Evolutionary conservation across 495 filamentous ascomycete species (phyloP).

Genomic region (Penicillium silybi): DNA sequence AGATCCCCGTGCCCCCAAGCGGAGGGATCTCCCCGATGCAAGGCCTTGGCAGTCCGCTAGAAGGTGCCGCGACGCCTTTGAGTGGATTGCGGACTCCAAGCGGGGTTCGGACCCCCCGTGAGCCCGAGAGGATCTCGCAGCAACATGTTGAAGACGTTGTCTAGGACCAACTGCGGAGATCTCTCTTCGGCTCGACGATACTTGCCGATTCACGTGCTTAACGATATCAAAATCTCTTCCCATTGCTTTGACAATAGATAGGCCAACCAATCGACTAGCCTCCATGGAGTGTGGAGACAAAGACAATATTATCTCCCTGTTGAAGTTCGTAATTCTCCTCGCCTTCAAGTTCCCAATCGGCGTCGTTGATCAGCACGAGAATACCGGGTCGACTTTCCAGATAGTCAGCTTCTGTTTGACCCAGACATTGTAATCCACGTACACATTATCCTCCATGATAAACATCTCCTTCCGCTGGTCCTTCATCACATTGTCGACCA

Average conservation of each 20-base stretch:
- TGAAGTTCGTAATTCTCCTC: slow-evolving; percentile 86
- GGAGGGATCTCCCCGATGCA: slow-evolving; percentile 49
- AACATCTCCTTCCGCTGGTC: slow-evolving; percentile 87
- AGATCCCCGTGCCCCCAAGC: slow-evolving; percentile 70
- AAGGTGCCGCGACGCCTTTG: slow-evolving; percentile 41
- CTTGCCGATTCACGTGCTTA: neutral
- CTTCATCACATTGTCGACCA: slow-evolving; percentile 82
- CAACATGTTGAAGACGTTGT: slow-evolving; percentile 50
- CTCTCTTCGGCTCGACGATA: neutral
- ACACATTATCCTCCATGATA: slow-evolving; percentile 85
- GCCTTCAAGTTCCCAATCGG: slow-evolving; percentile 97
- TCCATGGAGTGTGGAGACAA: slow-evolving; percentile 97
- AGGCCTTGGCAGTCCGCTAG: slow-evolving; percentile 45
- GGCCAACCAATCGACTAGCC: slow-evolving; percentile 50
- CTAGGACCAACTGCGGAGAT: slow-evolving; percentile 18
- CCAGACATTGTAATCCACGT: slow-evolving; percentile 30
- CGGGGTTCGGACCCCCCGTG: slow-evolving; percentile 40
- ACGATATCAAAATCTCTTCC: neutral
- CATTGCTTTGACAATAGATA: neutral
- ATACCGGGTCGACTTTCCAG: slow-evolving; percentile 82
- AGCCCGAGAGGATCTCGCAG: slow-evolving; percentile 46
- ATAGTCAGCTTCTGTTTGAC: slow-evolving; percentile 1
- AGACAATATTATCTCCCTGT: slow-evolving; percentile 79
- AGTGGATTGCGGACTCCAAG: slow-evolving; percentile 32
- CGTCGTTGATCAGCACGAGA: slow-evolving; percentile 94